phyloP scores from a whole-genome alignment of 2,329 filamentous ascomycete species.

The Alternaria ventricosa region DNA sequence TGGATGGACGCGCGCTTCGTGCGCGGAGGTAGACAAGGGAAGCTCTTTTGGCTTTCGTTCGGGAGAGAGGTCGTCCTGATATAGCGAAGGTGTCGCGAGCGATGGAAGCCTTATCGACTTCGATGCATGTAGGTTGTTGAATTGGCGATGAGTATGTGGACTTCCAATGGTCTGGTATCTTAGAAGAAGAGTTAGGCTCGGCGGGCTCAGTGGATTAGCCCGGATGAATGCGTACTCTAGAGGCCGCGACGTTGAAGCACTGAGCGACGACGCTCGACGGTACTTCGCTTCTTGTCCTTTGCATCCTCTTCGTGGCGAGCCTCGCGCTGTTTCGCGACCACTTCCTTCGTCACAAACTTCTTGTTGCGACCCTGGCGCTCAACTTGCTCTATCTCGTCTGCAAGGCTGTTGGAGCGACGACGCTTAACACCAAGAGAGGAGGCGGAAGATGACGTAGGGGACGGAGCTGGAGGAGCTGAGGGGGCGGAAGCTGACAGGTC shows the following conservation, averaged over 20 bases:
- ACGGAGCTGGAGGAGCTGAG: not conserved
- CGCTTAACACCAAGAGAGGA: not conserved
- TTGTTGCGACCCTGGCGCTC: not conserved
- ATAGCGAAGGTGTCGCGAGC: fast-evolving
- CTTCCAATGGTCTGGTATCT: not conserved
- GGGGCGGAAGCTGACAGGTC: not conserved
- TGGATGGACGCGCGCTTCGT: not conserved
- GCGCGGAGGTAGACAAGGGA: fast-evolving
- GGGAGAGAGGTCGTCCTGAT: fast-evolving
- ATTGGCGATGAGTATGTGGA: fast-evolving
- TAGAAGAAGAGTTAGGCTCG: no score
- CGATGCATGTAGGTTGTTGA: not conserved
- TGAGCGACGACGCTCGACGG: not conserved
- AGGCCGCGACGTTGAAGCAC: not conserved
- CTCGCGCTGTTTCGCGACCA: not conserved
- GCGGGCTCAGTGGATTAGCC: no score
- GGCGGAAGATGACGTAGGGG: not conserved
- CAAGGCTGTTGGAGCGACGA: not conserved
- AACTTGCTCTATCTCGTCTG: not conserved
- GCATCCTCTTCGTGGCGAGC: not conserved
- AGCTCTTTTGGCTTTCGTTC: not conserved
- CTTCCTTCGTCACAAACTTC: not conserved
- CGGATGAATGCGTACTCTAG: no score
- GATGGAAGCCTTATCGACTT: not conserved
- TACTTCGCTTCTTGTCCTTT: not conserved